phyloP scores from a whole-genome alignment of 352 stramenopile genomes.

The Aphanomyces euteiches region DNA sequence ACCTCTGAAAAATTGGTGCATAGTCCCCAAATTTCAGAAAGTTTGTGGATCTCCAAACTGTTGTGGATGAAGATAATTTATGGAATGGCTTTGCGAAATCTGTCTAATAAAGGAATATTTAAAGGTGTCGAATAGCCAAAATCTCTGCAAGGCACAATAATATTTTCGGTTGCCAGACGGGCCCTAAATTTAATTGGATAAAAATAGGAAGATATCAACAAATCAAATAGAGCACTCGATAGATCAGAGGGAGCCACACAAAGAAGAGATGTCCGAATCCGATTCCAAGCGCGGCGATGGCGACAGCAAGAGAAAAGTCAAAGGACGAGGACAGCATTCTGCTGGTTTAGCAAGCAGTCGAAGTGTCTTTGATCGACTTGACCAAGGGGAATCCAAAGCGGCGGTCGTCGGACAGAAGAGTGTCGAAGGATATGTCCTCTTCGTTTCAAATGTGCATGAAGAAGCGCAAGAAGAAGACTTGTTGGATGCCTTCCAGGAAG shows the following conservation, averaged over 20 bases:
- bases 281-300: constrained; percentile 81
- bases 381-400: constrained; percentile 23
- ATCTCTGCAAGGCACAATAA: too few species aligned
- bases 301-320: constrained; percentile 53
- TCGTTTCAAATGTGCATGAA: constrained; percentile 94
- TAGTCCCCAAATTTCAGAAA: too few species aligned
- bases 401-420: constrained; percentile 54
- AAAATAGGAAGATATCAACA: background rate
- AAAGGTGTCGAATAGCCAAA: too few species aligned
- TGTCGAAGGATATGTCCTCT: constrained; percentile 96
- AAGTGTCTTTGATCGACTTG: constrained; percentile 79
- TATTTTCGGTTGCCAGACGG: too few species aligned
- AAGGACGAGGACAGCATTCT: constrained; percentile 59
- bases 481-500: constrained; percentile 92
- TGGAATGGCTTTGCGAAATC: too few species aligned
- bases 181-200: constrained; percentile 8
- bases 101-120: too few species aligned
- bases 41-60: too few species aligned
- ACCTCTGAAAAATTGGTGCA: too few species aligned
- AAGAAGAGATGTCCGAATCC: constrained; percentile 86
- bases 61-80: too few species aligned
- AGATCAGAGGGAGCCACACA: constrained; percentile 33
- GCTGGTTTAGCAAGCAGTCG: constrained; percentile 72
- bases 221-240: too few species aligned
- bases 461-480: constrained; percentile 96